Percentiles rank a stretch among this genome's conserved stretches.
Evolutionary conservation across 805 yeast genomes (phyloP).

Genomic region (Cephaloascus albidus): DNA sequence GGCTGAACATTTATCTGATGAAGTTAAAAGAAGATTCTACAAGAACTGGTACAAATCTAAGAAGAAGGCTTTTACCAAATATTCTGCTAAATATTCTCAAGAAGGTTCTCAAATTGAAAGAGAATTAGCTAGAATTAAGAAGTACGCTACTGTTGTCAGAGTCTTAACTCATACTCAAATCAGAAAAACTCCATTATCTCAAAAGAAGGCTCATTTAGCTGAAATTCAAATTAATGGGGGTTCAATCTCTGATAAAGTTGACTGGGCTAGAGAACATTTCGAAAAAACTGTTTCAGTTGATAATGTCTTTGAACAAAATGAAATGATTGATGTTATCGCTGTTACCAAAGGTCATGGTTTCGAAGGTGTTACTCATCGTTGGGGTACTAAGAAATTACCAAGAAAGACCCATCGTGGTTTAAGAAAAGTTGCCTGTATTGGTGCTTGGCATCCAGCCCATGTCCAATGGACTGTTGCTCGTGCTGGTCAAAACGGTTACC

Average conservation of each 20-base stretch:
- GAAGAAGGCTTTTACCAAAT: conserved; percentile 99
- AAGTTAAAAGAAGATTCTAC: conserved; percentile 99
- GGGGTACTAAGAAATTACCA: conserved; percentile 99
- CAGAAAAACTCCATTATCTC: conserved; percentile 97
- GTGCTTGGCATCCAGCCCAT: conserved; percentile 99
- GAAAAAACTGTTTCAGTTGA: conserved; percentile 97
- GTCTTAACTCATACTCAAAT: conserved; percentile 99
- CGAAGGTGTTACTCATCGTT: conserved; percentile 99
- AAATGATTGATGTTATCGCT: conserved; percentile 97
- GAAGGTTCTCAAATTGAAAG: conserved; percentile 82
- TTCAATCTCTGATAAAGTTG: conserved; percentile 92
- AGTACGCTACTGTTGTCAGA: conserved; percentile 98
- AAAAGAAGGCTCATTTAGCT: conserved; percentile 99
- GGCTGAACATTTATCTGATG: conserved; percentile 99
- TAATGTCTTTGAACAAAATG: conserved; percentile 97
- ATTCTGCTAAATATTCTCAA: conserved; percentile 96
- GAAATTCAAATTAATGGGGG: conserved; percentile 99
- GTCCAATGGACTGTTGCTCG: conserved; percentile 99
- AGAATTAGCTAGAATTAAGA: conserved; percentile 97
- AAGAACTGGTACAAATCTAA: conserved; percentile 99
- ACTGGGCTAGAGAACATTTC: conserved; percentile 98
- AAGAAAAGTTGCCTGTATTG: conserved; percentile 99
- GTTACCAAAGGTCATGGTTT: conserved; percentile 99
- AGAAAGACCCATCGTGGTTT: conserved; percentile 99
- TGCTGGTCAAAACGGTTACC: conserved; percentile 99